These are phyloP conservation scores for Viola odorata DNA, from an alignment of 345 rosid genomes.

Conservation along the genomic window DNA sequence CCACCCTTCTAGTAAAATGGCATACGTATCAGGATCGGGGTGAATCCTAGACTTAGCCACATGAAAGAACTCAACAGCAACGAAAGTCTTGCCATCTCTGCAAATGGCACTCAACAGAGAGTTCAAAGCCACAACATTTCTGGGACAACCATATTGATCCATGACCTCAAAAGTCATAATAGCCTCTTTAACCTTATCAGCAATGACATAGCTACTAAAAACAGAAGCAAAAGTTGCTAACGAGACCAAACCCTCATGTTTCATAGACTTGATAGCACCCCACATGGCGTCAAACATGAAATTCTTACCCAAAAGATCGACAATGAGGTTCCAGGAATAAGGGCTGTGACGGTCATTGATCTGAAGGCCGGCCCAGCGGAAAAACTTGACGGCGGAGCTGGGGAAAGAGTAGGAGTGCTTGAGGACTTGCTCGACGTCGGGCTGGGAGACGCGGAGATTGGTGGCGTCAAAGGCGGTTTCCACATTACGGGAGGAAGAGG, in stretches of 20 bases:
- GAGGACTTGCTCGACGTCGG: slow-evolving; percentile 50
- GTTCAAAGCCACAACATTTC: slow-evolving; percentile 45
- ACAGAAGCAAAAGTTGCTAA: slow-evolving; percentile 61
- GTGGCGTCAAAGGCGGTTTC: slow-evolving; percentile 37
- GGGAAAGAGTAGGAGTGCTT: slow-evolving; percentile 51
- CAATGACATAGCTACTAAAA: slow-evolving; percentile 48
- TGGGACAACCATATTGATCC: slow-evolving; percentile 40
- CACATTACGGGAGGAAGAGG: slow-evolving; percentile 33
- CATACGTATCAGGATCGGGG: slow-evolving; percentile 48
- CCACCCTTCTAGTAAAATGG: slow-evolving; percentile 58
- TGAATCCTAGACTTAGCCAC: slow-evolving; percentile 30
- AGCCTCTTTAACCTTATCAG: slow-evolving; percentile 35
- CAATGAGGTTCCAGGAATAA: slow-evolving; percentile 65
- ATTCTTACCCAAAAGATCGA: slow-evolving; percentile 57
- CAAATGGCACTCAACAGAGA: slow-evolving; percentile 61
- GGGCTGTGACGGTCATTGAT: slow-evolving; percentile 46
- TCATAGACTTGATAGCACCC: slow-evolving; percentile 62
- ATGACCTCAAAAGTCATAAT: slow-evolving; percentile 47
- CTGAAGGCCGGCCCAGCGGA: slow-evolving; percentile 54
- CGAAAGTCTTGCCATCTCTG: slow-evolving; percentile 38
- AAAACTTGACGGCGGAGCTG: slow-evolving; percentile 51
- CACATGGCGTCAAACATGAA: slow-evolving; percentile 58
- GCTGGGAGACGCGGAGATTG: slow-evolving; percentile 34
- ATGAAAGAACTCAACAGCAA: slow-evolving; percentile 36
- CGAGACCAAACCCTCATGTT: slow-evolving; percentile 35